Evolutionary conservation across 163 green algal species (phyloP).

Genomic region (Scenedesmus sp.): DNA sequence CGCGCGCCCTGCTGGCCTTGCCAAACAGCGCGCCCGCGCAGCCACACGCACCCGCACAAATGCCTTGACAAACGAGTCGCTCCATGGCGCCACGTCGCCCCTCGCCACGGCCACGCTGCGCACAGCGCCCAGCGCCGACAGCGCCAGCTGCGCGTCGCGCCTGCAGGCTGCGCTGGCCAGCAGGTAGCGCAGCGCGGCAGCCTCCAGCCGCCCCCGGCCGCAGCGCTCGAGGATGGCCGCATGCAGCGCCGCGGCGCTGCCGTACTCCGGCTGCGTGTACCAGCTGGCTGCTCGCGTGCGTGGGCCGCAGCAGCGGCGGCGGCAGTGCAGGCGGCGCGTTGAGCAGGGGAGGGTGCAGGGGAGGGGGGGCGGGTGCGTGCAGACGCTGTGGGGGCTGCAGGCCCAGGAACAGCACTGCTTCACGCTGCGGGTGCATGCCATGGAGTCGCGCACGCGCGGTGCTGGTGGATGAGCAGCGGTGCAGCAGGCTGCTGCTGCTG

Average conservation of each 20-base stretch:
- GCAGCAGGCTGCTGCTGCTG: too few species aligned
- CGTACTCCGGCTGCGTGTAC: not conserved
- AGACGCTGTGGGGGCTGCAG: too few species aligned
- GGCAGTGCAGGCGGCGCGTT: too few species aligned
- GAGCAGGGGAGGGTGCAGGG: too few species aligned
- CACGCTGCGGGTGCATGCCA: too few species aligned
- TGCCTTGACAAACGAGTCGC: not conserved
- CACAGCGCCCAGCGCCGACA: slow-evolving; percentile 15
- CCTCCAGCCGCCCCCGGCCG: not conserved
- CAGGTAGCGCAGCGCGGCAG: slow-evolving; percentile 1
- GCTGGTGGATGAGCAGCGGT: too few species aligned
- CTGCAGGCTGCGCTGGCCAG: not conserved
- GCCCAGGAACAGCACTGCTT: not conserved
- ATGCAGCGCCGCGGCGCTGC: not conserved
- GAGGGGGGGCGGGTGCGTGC: too few species aligned
- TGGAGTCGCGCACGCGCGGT: too few species aligned
- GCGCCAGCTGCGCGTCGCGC: slow-evolving; percentile 12
- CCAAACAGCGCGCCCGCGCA: too few species aligned
- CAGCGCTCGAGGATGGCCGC: slow-evolving; percentile 2
- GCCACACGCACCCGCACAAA: slow-evolving; percentile 44
- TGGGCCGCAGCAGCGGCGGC: not conserved
- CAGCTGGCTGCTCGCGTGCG: not conserved
- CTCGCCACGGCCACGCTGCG: not conserved
- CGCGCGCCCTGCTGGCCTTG: too few species aligned
- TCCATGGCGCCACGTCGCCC: slow-evolving; percentile 21